Conservation (phyloP, 2,329 filamentous ascomycete species). For the Phyllosticta citrichinensis region DNA sequence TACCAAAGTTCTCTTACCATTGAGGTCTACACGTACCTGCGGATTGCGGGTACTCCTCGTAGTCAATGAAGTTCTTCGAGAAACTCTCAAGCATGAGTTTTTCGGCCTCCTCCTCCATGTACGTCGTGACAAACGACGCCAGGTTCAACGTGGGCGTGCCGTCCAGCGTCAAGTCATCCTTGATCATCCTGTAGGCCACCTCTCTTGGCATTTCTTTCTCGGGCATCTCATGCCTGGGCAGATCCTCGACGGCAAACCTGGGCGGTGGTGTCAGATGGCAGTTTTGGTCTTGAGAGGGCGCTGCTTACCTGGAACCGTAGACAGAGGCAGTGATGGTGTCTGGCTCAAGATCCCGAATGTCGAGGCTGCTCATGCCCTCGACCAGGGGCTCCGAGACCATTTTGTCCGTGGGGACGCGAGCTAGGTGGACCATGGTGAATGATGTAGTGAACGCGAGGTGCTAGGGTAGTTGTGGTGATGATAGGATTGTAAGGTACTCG, state of each 20-base stretch:
- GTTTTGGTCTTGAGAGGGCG: too few species aligned
- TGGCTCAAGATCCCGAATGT: constrained; percentile 36
- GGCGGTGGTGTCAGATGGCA: too few species aligned
- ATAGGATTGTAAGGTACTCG: not conserved
- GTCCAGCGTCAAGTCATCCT: constrained; percentile 80
- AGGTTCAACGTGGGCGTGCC: constrained; percentile 83
- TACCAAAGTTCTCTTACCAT: too few species aligned
- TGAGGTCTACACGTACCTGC: constrained; percentile 19
- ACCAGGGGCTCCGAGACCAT: constrained; percentile 28
- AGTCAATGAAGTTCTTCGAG: constrained; percentile 70
- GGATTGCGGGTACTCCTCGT: constrained; percentile 41
- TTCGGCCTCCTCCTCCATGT: constrained; percentile 95
- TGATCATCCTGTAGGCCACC: constrained; percentile 63
- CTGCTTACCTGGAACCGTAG: constrained; percentile 55
- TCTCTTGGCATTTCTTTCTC: constrained; percentile 83
- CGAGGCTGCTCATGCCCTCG: constrained; percentile 37
- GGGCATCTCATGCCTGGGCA: constrained; percentile 79
- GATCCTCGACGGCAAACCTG: constrained; percentile 66
- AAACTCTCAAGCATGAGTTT: constrained; percentile 87
- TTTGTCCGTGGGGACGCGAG: constrained; percentile 32
- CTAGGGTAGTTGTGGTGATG: not conserved
- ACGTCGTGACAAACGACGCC: constrained; percentile 89
- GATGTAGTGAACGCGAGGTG: not conserved
- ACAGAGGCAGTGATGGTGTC: constrained; percentile 64
- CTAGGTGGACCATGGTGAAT: constrained; percentile 40